A percentile compares a stretch with the other conserved stretches of the same genome.
phyloP scores from a whole-genome alignment of 129 eudicot genomes.

The Daucus carota region DNA sequence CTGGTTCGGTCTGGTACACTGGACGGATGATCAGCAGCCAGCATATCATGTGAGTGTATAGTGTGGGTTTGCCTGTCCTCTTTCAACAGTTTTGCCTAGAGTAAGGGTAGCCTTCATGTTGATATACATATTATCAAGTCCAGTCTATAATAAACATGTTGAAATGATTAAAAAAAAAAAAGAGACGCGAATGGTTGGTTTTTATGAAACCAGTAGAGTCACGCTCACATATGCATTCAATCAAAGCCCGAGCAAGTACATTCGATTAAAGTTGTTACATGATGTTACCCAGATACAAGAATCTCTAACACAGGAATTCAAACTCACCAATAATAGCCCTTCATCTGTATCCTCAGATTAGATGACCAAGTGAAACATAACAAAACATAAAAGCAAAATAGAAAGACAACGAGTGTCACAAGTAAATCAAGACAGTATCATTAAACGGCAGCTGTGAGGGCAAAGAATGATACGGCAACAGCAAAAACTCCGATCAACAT shows the following conservation, averaged over 20 bases:
- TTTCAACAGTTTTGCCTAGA: not conserved
- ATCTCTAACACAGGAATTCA: not conserved
- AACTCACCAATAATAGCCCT: not conserved
- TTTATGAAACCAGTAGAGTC: not conserved
- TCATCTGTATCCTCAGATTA: not conserved
- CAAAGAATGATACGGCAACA: constrained; percentile 22
- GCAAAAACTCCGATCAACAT: constrained; percentile 18
- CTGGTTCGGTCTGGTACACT: too few species aligned
- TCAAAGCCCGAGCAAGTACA: not conserved
- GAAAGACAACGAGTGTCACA: not conserved
- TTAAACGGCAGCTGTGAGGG: constrained; percentile 18
- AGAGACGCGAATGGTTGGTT: not conserved
- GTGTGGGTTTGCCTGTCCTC: not conserved
- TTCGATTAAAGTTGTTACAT: not conserved
- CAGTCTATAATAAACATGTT: too few species aligned
- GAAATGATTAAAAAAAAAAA: not conserved
- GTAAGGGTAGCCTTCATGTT: not conserved
- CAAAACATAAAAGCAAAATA: not conserved
- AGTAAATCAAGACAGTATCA: constrained; percentile 1
- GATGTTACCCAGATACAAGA: not conserved
- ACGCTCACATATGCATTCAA: not conserved
- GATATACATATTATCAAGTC: too few species aligned
- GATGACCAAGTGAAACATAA: not conserved
- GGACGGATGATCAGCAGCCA: too few species aligned
- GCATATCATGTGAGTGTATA: too few species aligned